Evolutionary conservation across 2,329 filamentous ascomycete species (phyloP), one percentile per base, ranked within the genome.

Genomic region (Monosporascus ibericus): DNA sequence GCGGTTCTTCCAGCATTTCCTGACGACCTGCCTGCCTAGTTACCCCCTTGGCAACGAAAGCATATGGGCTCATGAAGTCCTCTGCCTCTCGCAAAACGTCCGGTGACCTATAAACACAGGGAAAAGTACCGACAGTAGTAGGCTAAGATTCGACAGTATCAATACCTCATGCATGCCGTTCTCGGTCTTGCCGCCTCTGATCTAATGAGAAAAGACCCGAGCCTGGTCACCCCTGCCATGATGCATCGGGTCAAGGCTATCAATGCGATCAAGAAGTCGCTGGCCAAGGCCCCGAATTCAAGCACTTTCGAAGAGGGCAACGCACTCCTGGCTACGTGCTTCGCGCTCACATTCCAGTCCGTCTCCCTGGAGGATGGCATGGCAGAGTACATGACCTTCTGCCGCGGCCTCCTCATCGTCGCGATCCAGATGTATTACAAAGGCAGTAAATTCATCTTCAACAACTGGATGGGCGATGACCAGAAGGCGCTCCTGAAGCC

Each of bases 141-240:
- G 24, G 22, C 18, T 20, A 24, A 42, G 17, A 20, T 63, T 39
- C 30, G 34, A 22, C 52, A 84, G 77, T 77, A 86, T 58, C 81
- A 85, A 52, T 86, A 82, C 48, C 68, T 74, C 9, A 87, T 89
- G 79, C 85, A 89, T 64, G 82, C 85, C 5, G 84, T 89, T 48
- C 75, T 67, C 0, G 84, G 84, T 14, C 76, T 87, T 54, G 76
- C 85, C 1, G 86, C 86, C 34, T 87, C 85, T 0, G 82, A 88
- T 57, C 75, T 88, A 5, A 75, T 78, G 59, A 68, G 70, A 4
- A 66, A 72, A 1, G 80, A 79, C 53, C 65, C 74, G 2, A 75
- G 74, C 54, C 75, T 87, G 18, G 67, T 77, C 15, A 71, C 77
- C 15, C 75, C 79, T 30, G 84, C 85, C 42, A 80, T 88, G 70